A percentile compares a stretch with the other conserved stretches of the same genome.
Conservation (phyloP, 169 alveolate genomes). For the Plasmodium coatneyi region DNA sequence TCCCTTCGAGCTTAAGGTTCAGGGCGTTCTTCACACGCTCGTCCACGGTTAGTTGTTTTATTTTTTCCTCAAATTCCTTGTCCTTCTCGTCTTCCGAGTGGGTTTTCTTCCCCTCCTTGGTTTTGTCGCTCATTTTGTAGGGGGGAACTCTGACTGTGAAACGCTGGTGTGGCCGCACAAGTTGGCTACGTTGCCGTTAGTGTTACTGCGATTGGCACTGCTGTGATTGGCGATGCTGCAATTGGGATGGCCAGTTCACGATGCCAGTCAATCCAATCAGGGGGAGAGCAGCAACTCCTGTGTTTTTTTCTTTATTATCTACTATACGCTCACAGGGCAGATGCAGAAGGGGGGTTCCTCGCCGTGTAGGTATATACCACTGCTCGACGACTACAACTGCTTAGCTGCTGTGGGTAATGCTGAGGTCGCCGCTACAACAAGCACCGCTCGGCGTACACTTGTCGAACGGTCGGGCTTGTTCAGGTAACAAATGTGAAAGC, state of each 20-base stretch:
- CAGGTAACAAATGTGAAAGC: neutral
- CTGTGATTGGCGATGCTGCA: neutral
- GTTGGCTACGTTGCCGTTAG: neutral
- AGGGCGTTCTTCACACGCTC: constrained; percentile 30
- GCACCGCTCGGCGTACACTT: neutral
- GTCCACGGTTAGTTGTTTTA: constrained; percentile 27
- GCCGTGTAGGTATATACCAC: neutral
- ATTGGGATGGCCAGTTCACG: neutral
- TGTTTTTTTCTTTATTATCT: neutral
- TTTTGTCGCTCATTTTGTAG: neutral
- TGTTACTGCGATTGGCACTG: neutral
- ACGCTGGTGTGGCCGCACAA: neutral
- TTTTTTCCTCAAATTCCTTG: constrained; percentile 31
- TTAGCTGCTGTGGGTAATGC: neutral
- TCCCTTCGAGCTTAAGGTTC: constrained; percentile 53
- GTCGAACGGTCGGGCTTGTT: neutral
- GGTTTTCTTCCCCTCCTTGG: constrained; percentile 2
- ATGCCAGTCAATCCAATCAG: neutral
- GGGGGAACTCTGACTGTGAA: neutral
- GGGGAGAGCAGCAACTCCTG: neutral
- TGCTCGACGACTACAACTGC: neutral
- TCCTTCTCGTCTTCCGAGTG: constrained; percentile 18
- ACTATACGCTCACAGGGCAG: neutral
- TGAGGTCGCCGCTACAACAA: neutral
- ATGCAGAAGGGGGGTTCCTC: neutral